Evolutionary conservation across 2,329 filamentous ascomycete species (phyloP).

Genomic region (Pestalotiopsis fici): DNA sequence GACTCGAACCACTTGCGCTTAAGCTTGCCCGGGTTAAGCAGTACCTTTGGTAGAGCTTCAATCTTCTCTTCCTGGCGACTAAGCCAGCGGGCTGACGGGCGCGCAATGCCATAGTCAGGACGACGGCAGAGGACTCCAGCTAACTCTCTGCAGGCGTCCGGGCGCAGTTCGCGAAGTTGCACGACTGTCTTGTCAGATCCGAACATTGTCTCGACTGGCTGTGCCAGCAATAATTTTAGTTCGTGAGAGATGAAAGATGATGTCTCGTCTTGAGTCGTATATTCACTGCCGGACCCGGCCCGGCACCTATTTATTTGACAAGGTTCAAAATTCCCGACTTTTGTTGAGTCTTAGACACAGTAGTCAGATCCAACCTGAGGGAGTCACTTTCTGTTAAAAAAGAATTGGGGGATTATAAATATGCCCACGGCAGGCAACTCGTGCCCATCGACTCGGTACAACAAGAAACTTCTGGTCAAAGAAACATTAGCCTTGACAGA

Average conservation of each 20-base stretch:
- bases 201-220: not conserved
- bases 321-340: not conserved
- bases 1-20: too few relatives aligned
- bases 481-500: not conserved
- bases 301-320: not conserved
- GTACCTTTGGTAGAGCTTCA: conserved; percentile 25
- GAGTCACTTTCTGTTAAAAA: not conserved
- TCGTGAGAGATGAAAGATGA: not conserved
- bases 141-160: too few relatives aligned
- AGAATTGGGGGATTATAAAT: not conserved
- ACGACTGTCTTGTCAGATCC: conserved; percentile 17
- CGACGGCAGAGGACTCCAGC: conserved; percentile 38
- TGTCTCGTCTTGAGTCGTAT: conserved; percentile 3
- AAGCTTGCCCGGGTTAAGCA: conserved; percentile 15
- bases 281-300: not conserved
- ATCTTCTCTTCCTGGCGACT: conserved; percentile 31
- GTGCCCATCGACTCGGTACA: not conserved
- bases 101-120: conserved; percentile 28
- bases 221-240: not conserved
- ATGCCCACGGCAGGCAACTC: not conserved
- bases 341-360: not conserved
- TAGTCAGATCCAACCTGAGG: not conserved
- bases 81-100: conserved; percentile 37
- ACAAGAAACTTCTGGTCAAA: conserved; percentile 6
- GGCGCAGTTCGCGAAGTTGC: conserved; percentile 23